Evolutionary conservation across 2,329 filamentous ascomycete genomes (phyloP), one percentile per base, ranked within the genome.

Genomic region (Paecilomyces fulvus): DNA sequence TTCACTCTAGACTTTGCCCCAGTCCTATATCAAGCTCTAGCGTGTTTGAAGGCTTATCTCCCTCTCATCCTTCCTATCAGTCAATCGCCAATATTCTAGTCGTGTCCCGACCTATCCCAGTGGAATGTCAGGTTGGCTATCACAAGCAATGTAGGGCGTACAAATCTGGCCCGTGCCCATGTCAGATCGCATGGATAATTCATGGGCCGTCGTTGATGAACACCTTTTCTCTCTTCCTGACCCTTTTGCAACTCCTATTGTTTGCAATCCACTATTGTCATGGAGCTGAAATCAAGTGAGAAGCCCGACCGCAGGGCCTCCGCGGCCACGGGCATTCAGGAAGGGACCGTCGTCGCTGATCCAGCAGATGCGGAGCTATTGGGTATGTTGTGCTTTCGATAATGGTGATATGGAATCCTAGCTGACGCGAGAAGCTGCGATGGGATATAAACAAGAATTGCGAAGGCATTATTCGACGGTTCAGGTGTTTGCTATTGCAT

Each of bases 401-500:
- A 43, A 10, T 9, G n/a, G 7, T 5, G 14, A 25, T 54, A 14
- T 20, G 25, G 23, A 28, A 21, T 21, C 23, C n/a, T 25, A 28
- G 51, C 28, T 33, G 12, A 23, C 20, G 17, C 56, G 37, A 14
- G 6, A 25, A 73, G 70, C 70, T 12, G 66, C 63, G 46, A 64
- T 75, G 66, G 72, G 77, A 0, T 82, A 81, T 69, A 81, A 84
- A 65, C 82, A 85, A 68, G 83, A 86, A 64, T 73, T 86, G 31
- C 77, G 79, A 50, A 76, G 83, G 17, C 83, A 84, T 61, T 85
- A 85, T 64, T 80, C 80, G 3, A 82, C 82, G 58, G 71, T 84
- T n/a, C 81, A 85, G 64, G 77, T 85, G 17, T 85, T 86, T 61
- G 83, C 80, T 28, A 79, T 83, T 57, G 80, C 79, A 2, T 83